phyloP scores from a whole-genome alignment of 2,329 filamentous ascomycete species.

The Fusarium floridanum region DNA sequence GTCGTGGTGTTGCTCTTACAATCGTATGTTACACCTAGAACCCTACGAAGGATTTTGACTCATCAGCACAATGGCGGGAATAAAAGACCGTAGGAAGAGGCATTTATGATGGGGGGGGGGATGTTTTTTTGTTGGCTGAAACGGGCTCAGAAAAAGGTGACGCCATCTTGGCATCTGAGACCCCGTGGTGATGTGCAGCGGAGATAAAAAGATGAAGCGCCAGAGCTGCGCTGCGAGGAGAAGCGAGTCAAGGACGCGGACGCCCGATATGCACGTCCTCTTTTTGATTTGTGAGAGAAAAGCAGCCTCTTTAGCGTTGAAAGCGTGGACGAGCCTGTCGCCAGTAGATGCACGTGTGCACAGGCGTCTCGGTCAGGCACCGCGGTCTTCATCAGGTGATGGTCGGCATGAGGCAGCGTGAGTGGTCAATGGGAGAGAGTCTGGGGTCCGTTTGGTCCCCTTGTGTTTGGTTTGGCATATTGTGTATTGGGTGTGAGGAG shows the following conservation, averaged over 20 bases:
- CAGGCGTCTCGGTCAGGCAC: slow-evolving; percentile 6
- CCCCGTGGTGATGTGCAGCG: not conserved
- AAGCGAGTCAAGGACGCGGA: not conserved
- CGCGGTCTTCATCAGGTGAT: slow-evolving; percentile 10
- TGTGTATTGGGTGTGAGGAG: not conserved
- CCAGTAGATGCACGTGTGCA: slow-evolving; percentile 38
- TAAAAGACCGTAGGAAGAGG: not conserved
- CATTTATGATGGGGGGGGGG: not conserved
- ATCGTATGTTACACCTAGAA: not conserved
- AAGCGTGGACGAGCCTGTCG: slow-evolving; percentile 19
- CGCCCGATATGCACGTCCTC: not conserved
- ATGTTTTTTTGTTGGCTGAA: not conserved
- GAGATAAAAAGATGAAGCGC: not conserved
- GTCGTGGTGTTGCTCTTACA: not conserved
- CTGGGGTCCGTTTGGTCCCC: not conserved
- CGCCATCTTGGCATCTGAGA: slow-evolving; percentile 5
- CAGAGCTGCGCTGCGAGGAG: not conserved
- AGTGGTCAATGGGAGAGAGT: slow-evolving; percentile 11
- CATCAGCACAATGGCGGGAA: not conserved
- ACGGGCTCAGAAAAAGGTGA: not conserved
- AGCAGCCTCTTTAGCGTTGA: not conserved
- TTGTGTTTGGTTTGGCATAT: not conserved
- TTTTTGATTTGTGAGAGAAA: not conserved
- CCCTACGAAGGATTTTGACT: not conserved
- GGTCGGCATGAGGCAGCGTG: not conserved